A percentile compares a stretch with the other conserved stretches of the same genome.
Conservation (phyloP, 2,329 filamentous ascomycete species). For the Ophiostoma quercus region DNA sequence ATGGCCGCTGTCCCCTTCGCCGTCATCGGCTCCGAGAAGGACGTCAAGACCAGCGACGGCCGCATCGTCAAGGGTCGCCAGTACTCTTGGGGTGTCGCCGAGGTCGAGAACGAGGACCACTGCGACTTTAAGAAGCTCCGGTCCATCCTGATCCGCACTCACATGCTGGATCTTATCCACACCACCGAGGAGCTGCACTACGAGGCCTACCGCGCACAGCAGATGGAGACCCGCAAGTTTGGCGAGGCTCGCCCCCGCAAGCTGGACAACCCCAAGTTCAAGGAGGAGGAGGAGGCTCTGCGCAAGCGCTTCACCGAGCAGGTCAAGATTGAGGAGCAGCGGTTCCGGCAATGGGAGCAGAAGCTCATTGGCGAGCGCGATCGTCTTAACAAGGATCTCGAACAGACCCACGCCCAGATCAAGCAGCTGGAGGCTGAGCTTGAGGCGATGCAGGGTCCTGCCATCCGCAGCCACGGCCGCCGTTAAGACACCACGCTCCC, state of each 20-base stretch:
- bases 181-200: slow-evolving; percentile 99
- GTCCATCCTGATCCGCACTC: slow-evolving; percentile 95
- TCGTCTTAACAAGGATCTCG: slow-evolving; percentile 98
- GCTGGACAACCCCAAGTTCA: slow-evolving; percentile 99
- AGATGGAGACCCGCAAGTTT: slow-evolving; percentile 99
- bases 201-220: slow-evolving; percentile 96
- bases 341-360: slow-evolving; percentile 99
- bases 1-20: slow-evolving; percentile 98
- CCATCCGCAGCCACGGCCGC: slow-evolving; percentile 86
- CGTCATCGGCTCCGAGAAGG: slow-evolving; percentile 98
- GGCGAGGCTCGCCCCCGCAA: slow-evolving; percentile 95
- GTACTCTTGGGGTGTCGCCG: slow-evolving; percentile 98
- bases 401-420: slow-evolving; percentile 92
- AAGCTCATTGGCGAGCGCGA: slow-evolving; percentile 99
- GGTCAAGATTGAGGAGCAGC: slow-evolving; percentile 99
- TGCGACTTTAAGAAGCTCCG: slow-evolving; percentile 99
- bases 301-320: slow-evolving; percentile 99
- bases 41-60: slow-evolving; percentile 92
- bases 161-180: slow-evolving; percentile 99
- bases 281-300: slow-evolving; percentile 97
- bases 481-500: slow-evolving; percentile 52
- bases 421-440: slow-evolving; percentile 89
- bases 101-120: slow-evolving; percentile 99
- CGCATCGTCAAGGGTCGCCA: slow-evolving; percentile 98
- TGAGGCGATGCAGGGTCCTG: slow-evolving; percentile 84